Evolutionary conservation across 257 asterid genomes (phyloP).

Genomic region (Nicotiana tabacum): DNA sequence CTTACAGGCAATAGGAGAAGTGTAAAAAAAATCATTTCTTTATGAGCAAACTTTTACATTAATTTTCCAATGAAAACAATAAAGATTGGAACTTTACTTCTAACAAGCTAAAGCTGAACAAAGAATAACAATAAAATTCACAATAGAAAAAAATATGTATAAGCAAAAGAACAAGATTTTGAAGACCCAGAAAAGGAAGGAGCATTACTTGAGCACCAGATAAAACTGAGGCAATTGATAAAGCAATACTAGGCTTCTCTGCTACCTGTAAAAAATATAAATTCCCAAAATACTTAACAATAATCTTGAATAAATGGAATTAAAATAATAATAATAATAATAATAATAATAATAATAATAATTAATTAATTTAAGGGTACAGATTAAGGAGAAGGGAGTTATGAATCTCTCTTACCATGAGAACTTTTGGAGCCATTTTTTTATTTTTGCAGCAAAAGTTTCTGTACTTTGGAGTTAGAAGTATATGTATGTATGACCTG

Average conservation of each 20-base stretch:
- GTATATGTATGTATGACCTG: background rate
- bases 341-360: too few species aligned
- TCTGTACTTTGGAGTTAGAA: background rate
- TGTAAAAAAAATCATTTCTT: too few species aligned
- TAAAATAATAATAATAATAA: background rate
- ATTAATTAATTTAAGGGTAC: background rate
- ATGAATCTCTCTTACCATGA: slow-evolving; percentile 29
- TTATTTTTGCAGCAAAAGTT: background rate
- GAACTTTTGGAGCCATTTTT: slow-evolving; percentile 45
- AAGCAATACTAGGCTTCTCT: slow-evolving; percentile 93
- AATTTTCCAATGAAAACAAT: too few species aligned
- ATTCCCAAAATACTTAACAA: background rate
- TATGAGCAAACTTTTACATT: too few species aligned
- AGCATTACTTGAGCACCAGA: slow-evolving; percentile 67
- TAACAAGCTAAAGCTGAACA: background rate
- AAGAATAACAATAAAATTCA: background rate
- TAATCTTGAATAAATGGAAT: background rate
- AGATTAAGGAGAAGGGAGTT: background rate
- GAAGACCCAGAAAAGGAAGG: background rate
- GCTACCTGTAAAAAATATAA: slow-evolving; percentile 50
- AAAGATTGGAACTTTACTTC: too few species aligned
- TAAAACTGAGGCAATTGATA: slow-evolving; percentile 71
- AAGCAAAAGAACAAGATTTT: background rate
- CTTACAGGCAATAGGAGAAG: too few species aligned
- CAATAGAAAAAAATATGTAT: too few species aligned